Evolutionary conservation across 2,329 filamentous ascomycete species (phyloP), one percentile per base, ranked within the genome.

Genomic region (Penicillium sp.): DNA sequence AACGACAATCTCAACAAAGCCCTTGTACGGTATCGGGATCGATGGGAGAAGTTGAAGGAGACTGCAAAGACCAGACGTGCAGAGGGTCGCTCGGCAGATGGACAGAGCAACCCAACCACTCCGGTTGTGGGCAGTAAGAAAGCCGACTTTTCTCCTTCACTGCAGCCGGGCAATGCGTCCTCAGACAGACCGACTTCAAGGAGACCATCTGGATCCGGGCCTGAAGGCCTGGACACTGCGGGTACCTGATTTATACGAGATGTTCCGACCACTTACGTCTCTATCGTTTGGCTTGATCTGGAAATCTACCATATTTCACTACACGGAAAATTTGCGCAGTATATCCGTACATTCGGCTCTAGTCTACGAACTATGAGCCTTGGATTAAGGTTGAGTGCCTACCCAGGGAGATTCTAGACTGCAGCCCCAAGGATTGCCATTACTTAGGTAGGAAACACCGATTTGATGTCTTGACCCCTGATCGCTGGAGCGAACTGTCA

Each of bases 41-140:
- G 86, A 59, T 90, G 87, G 86, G 87, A 90, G 73, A 85, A 85
- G 65, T 73, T 91, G 64, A 89, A 89, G 73, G 85, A 87, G 49
- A 85, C 85, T 0, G 87, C 87, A 2, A 83, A 75, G 56, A 74
- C 70, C 7, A 66, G 74, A 41, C 69, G 74, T 13, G 71, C 70
- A 2, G 69, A 72, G 60, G 64, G 58, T 41, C 69, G 62, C 33
- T 41, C 57, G 5, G 51, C 55, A 31, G 65, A 67, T 7, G 61
- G 36, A 37, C 60, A 58, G 24, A 59, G 41, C 19, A 59, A 55
- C 41, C 57, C 56, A 5, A 41, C 60, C 18, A 59, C 56, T 2
- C 27, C 61, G 0, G 40, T 44, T 24, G n/a, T 22, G 16, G 43
- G 33, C 10, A 54, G 39, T 27, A 62, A 60, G 33, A 60, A 54